Conservation (phyloP, 2,329 filamentous ascomycete species). For the Fusarium sambucinum region DNA sequence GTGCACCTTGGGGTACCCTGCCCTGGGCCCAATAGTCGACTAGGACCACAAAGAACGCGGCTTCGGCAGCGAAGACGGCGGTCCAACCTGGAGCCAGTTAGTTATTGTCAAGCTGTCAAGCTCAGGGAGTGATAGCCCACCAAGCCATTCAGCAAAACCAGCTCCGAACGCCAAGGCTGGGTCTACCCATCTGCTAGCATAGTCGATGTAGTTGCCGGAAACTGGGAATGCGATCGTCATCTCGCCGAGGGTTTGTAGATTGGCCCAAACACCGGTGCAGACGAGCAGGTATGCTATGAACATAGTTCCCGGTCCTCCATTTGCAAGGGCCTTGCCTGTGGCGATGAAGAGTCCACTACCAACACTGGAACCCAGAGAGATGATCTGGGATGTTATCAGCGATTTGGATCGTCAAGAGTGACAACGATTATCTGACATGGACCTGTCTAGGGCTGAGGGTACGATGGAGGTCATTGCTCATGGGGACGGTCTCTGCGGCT, state of each 20-base stretch:
- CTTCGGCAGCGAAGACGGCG: conserved; percentile 33
- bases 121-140: not conserved
- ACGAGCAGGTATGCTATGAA: conserved; percentile 37
- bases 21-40: conserved; percentile 27
- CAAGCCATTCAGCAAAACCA: conserved; percentile 42
- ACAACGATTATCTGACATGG: not conserved
- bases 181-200: conserved; percentile 38
- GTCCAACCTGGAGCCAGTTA: conserved; percentile 24
- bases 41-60: conserved; percentile 30
- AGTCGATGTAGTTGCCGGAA: conserved; percentile 41
- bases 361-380: conserved; percentile 37
- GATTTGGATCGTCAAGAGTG: no score
- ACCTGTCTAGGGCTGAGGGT: not conserved
- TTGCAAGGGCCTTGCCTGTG: conserved; percentile 34
- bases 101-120: not conserved
- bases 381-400: conserved; percentile 14
- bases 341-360: conserved; percentile 39
- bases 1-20: conserved; percentile 24
- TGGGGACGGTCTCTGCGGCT: not conserved
- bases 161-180: conserved; percentile 39
- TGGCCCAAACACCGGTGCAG: conserved; percentile 36
- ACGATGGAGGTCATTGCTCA: not conserved
- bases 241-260: conserved; percentile 34
- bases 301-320: conserved; percentile 38
- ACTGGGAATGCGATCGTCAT: conserved; percentile 40